Base-by-base conservation (phyloP, 2,329 filamentous ascomycete species). In the Cadophora luteo-olivacea region DNA sequence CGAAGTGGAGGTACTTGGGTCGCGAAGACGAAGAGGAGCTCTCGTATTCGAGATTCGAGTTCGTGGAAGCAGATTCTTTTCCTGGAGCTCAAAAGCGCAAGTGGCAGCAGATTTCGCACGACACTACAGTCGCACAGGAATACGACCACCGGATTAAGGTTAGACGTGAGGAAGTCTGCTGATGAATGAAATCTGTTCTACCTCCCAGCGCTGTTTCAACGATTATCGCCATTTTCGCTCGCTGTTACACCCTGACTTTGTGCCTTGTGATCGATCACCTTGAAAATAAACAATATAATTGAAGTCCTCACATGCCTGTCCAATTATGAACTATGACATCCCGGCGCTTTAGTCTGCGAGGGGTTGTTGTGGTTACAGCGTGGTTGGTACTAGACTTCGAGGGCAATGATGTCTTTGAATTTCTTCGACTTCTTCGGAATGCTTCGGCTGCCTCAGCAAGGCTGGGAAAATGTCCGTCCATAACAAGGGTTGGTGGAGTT, bases 1-100 rank as follows among this genome's bases (percentile, higher is more conserved):
- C 71, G 9, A 65, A 45, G 24, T 72, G 69, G 71, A 60, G 58
- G 41, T 61, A 71, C 12, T 29, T 70, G 33, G 41, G 41, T 24
- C 8, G 22, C 38, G 51, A 36, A 19, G 36, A 24, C 11, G 62
- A 57, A 19, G 51, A 33, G 7, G 25, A 62, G 2, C 4, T 22
- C 24, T 22, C 11, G 6, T 8, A 3, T 33, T 16, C 16, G 60
- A 19, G 19, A 24, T 9, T 48, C 9, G 60, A 49, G 41, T 25
- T 24, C 7, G 38, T n/a, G 16, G 24, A 29, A 19, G 22, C 11
- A 19, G 16, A 16, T 11, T 1, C 32, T 19, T 32, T 9, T 25
- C 22, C 41, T 36, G 33, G 33, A 22, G 19, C n/a, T 14, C 7
- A 25, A 1, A 14, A 22, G n/a, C 22, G 19, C 0, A 41, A 25